Conservation (phyloP, 2,329 filamentous ascomycete genomes). For the Neospermospora avenae region DNA sequence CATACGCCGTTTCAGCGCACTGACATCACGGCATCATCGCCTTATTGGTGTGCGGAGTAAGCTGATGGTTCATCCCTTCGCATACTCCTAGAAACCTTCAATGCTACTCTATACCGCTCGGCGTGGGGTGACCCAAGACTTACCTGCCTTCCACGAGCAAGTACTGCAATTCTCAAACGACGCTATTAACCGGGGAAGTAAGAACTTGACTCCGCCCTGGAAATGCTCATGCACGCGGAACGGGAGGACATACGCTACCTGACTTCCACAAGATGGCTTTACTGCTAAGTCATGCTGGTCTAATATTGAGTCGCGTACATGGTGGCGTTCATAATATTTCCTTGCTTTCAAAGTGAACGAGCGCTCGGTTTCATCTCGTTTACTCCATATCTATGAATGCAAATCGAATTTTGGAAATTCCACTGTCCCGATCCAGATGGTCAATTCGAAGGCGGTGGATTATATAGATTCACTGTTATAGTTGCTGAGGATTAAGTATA, state of each 20-base stretch:
- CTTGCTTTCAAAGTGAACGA: too few species aligned
- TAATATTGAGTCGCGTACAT: too few species aligned
- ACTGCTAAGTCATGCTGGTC: too few species aligned
- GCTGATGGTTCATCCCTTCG: not conserved
- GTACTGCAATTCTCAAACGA: not conserved
- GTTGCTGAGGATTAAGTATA: too few species aligned
- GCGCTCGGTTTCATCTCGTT: too few species aligned
- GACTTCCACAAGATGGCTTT: too few species aligned
- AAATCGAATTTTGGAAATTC: too few species aligned
- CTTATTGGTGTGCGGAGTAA: not conserved
- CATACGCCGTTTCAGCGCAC: not conserved
- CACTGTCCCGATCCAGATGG: too few species aligned
- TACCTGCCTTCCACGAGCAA: not conserved
- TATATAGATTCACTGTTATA: too few species aligned
- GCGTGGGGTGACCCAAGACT: not conserved
- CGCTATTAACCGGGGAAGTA: not conserved
- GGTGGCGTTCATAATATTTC: too few species aligned
- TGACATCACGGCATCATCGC: not conserved
- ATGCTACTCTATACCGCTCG: not conserved
- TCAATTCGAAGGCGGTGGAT: too few species aligned
- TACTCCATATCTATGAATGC: too few species aligned
- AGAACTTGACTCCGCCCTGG: not conserved
- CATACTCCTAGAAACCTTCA: not conserved
- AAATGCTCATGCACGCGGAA: not conserved
- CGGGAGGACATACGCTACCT: not conserved